Evolutionary conservation across 306 rosid species (phyloP), one percentile per base, ranked within the genome.

Genomic region (Elaeagnus macrophylla): DNA sequence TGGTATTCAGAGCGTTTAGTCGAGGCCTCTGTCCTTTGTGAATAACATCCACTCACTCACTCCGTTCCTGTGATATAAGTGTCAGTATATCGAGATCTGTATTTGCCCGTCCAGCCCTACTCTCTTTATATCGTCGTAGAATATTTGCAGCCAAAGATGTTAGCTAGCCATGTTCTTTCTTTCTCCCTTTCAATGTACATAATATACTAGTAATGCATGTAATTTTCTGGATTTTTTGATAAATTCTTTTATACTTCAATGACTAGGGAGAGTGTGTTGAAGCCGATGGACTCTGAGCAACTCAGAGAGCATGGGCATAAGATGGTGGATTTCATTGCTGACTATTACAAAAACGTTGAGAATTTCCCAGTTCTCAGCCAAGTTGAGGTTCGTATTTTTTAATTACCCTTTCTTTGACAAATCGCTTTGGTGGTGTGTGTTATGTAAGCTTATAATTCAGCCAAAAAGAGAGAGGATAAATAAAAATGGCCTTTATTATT

Each of bases 311-410:
- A 76, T 14, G 97, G 76, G 61, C 97, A 91, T 53, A 80, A 67
- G 79, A 91, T 86, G 97, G 97, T 91, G 6, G 97, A 91, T 77
- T 91, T 91, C 78, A 82, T 91, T 18, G 94, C 97, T 48, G 97
- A 91, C 81, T 91, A 91, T 79, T 86, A 84, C 81, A 84, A 91
- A 82, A 53, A 60, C 44, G 77, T 91, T 1, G 79, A 91, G 64
- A 56, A 37, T 50, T 80, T 76, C 72, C 89, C 94, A 0, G 97
- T 91, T 63, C 91, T 83, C 48, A 86, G 95, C 78, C 94, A 91
- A 86, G 97, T 91, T 25, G 65, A 91, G 97, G 97, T 89, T 53
- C 12, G 39, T 16, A 0, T 15, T 18, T 45, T 42, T n/a, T n/a
- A n/a, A n/a, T 52, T 39, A 7, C 39, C 4, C 13, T 8, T 55